Conservation (phyloP, 2,329 filamentous ascomycete species). For the Cordyceps cateniannulata region DNA sequence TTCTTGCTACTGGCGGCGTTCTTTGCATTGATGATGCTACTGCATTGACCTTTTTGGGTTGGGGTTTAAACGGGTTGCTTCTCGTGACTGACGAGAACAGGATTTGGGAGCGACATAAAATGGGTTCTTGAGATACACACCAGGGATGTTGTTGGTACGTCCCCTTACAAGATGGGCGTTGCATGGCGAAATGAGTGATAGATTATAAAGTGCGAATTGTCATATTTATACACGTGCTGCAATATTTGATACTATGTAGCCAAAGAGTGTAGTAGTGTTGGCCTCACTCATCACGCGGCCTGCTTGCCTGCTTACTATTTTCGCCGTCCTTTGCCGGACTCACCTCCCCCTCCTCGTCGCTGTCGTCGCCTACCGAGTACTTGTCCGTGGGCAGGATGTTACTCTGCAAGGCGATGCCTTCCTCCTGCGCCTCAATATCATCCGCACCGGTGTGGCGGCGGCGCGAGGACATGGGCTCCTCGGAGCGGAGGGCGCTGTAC, state of each 20-base stretch:
- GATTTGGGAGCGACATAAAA: slow-evolving; percentile 11
- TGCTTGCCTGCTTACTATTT: slow-evolving; percentile 4
- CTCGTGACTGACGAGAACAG: slow-evolving; percentile 4
- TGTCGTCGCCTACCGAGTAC: slow-evolving; percentile 53
- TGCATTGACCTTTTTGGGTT: not conserved
- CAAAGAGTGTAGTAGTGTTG: not conserved
- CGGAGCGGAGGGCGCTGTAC: slow-evolving; percentile 45
- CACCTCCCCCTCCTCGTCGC: slow-evolving; percentile 42
- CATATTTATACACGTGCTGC: not conserved
- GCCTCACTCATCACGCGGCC: not conserved
- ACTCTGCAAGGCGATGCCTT: slow-evolving; percentile 13
- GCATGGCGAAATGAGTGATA: slow-evolving; percentile 8
- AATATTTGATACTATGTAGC: not conserved
- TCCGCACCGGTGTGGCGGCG: slow-evolving; percentile 34
- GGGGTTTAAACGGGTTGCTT: not conserved
- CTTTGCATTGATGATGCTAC: not conserved
- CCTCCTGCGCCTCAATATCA: slow-evolving; percentile 19
- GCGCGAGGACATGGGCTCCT: slow-evolving; percentile 23
- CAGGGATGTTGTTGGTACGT: not conserved
- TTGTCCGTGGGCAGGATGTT: slow-evolving; percentile 34
- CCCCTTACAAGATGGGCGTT: not conserved
- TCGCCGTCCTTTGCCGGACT: slow-evolving; percentile 15
- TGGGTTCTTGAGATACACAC: not conserved
- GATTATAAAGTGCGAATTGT: not conserved
- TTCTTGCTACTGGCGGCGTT: not conserved